Evolutionary conservation across 805 yeast genomes (phyloP).

Genomic region (Isabelozyma heimii): DNA sequence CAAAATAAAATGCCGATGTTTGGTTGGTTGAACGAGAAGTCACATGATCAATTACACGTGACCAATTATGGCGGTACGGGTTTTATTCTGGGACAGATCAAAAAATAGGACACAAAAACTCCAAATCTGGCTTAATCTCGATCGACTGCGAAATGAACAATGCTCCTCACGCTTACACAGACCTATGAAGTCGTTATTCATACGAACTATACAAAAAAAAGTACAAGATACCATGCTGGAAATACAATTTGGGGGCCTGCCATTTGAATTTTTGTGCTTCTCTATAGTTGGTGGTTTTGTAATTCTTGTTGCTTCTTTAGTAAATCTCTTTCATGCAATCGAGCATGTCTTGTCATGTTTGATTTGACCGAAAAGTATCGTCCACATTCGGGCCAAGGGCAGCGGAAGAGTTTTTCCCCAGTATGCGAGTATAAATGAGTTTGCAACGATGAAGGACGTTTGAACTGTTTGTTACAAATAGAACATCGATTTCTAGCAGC

Average conservation of each 20-base stretch:
- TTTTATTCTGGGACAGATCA: no score
- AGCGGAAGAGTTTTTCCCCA: conserved; percentile 33
- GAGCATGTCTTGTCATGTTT: conserved; percentile 77
- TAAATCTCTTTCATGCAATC: conserved; percentile 49
- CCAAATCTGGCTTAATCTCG: no score
- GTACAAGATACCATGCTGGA: neutral
- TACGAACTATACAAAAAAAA: neutral
- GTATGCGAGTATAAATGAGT: conserved; percentile 77
- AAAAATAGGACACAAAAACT: no score
- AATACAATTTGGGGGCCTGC: conserved; percentile 1
- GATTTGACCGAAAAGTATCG: conserved; percentile 72
- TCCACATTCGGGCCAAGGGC: conserved; percentile 60
- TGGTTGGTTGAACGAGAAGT: neutral
- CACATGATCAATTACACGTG: neutral
- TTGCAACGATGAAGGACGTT: conserved; percentile 77
- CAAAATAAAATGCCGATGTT: neutral
- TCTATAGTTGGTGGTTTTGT: neutral
- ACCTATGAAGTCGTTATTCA: neutral
- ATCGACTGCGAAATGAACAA: no score
- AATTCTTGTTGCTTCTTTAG: conserved; percentile 3
- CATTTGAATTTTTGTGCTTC: neutral
- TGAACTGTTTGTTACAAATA: conserved; percentile 72
- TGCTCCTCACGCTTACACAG: neutral
- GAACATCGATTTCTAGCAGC: conserved; percentile 46
- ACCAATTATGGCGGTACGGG: neutral